These are phyloP conservation scores for Aspergillus costaricaensis DNA, from an alignment of 2,329 filamentous ascomycete genomes.

Conservation along the genomic window DNA sequence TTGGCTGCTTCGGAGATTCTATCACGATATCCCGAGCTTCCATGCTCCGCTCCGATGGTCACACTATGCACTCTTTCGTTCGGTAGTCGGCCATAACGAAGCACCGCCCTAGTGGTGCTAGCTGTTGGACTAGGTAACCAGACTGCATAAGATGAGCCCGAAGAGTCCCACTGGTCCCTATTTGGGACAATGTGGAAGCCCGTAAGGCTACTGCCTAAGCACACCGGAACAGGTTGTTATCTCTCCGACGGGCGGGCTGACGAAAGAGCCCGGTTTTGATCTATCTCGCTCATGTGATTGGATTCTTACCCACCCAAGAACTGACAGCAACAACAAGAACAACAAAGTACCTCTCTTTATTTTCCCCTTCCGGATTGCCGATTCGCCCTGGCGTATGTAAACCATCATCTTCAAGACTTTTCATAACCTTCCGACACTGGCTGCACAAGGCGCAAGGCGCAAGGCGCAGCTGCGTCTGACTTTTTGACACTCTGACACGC, in stretches of 20 bases:
- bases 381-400: slow-evolving; percentile 1
- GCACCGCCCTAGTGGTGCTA: slow-evolving; percentile 4
- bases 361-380: neutral
- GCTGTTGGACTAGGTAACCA: neutral
- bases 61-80: neutral
- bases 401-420: neutral
- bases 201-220: slow-evolving; percentile 3
- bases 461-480: neutral
- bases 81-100: neutral
- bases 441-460: neutral
- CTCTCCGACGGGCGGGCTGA: slow-evolving; percentile 19
- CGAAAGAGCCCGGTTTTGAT: slow-evolving; percentile 16
- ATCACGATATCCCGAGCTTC: slow-evolving; percentile 10
- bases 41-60: slow-evolving; percentile 1
- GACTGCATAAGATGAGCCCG: neutral
- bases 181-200: neutral
- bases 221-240: slow-evolving; percentile 20
- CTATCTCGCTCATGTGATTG: slow-evolving; percentile 18
- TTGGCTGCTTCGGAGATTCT: slow-evolving; percentile 17
- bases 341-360: neutral
- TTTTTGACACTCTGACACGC: neutral
- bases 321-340: neutral
- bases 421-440: neutral
- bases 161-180: neutral
- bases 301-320: neutral